Evolutionary conservation across 129 eudicot genomes (phyloP), one percentile per base, ranked within the genome.

Genomic region (Flaveria trinervia): DNA sequence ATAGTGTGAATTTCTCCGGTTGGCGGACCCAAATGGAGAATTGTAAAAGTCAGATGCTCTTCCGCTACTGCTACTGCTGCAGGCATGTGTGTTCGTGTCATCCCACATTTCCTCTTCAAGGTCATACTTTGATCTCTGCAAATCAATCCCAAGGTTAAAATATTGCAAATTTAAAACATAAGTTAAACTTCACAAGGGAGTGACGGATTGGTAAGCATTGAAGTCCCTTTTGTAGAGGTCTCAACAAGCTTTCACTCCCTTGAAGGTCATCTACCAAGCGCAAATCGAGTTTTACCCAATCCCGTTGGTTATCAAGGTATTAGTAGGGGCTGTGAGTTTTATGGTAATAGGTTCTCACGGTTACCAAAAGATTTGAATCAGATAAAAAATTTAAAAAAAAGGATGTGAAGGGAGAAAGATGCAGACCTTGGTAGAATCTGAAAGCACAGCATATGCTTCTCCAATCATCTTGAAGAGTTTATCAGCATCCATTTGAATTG

Each of bases 401-500:
- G 15, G 28, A 15, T 33, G 65, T 3, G 13, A 18, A 5, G 28
- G 17, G 45, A 45, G 62, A 16, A 22, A 33, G 33, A 36, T 72
- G 74, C 68, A 15, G 70, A 86, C 99, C 99, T 91, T 89, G 70
- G 84, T 75, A 49, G 90, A 74, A 80, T 94, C 94, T 51, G 99
- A 94, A 66, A 94, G 99, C 72, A 94, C 97, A 48, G 88, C 90
- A 82, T 94, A 89, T 30, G 99, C 97, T 80, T 94, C 96, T 48
- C 99, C 99, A 78, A 94, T 94, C 85, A 94, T 80, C 81, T 94
- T 94, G 76, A 94, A 94, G 26, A 94, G 89, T 73, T 89, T 83
- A 55, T 89, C 99, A 68, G 99, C 96, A 74, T 91, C 97, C 66
- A 71, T 67, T 75, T 89, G 96, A 65, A 94, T 86, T 10, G 84